Base-by-base conservation (phyloP, 192 early-diverging fungal genomes). In the Coemansia sp. region DNA sequence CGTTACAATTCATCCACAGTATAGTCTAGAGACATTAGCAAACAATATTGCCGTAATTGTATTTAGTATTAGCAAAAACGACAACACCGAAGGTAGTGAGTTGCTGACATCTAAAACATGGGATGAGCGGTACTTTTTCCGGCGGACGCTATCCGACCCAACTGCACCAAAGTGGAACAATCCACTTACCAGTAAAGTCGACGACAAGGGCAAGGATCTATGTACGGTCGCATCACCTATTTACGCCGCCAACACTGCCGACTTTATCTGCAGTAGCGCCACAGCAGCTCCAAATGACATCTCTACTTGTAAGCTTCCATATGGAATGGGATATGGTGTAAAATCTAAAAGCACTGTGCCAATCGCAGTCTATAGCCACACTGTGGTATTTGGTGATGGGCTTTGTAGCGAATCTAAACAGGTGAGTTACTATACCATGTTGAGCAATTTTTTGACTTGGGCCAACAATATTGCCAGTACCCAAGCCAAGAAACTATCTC, bases 21-120 rank as follows among this genome's bases (percentile, higher is more conserved):
- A 61, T 27, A 52, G 71, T 61, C 3, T 38, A 2, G 7, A 25
- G 10, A 68, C 75, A 3, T 54, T 78, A 5, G 69, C 75, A 18
- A 78, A 78, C 58, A 78, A 78, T 51, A 58, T 78, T 65, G 75
- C 69, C 0, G 41, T 78, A 9, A 18, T 78, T 5, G 24, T 62
- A 31, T 68, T 65, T 64, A 57, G 54, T 26, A 57, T 41, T 16
- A 48, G 18, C 8, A 41, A 30, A 55, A 55, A 49, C 4, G 16
- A 64, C 5, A 19, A 21, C 23, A 52, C 27, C 0, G 44, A 28
- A 2, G 34, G 52, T 6, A 54, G 32, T 18, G 47, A 58, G 34
- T 24, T 60, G 14, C 54, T 54, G 1, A 31, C n/a, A 16, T 53
- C 50, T 16, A 66, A 24, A 31, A 56, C 51, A 18, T 72, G 64